Evolutionary conservation across 2,329 filamentous ascomycete species (phyloP).

Genomic region (Claviceps arundinis): DNA sequence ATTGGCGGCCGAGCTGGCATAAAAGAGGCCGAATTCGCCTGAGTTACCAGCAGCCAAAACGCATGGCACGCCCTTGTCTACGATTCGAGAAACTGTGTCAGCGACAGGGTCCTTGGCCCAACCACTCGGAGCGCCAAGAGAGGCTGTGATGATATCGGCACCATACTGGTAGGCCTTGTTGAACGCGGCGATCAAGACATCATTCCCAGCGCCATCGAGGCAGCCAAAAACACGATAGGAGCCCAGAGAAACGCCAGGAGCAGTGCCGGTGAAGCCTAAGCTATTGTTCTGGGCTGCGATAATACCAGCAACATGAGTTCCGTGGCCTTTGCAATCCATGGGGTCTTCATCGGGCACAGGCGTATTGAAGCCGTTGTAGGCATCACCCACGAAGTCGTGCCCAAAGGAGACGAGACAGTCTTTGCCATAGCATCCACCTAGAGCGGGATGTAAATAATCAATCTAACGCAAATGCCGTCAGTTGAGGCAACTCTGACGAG

Average conservation of each 20-base stretch:
- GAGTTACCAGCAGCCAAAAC: constrained; percentile 40
- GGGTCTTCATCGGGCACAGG: constrained; percentile 36
- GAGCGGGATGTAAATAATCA: constrained; percentile 49
- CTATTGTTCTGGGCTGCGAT: constrained; percentile 43
- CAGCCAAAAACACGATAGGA: constrained; percentile 47
- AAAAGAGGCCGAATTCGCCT: constrained; percentile 33
- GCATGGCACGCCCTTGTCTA: constrained; percentile 38
- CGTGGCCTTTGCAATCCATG: constrained; percentile 44
- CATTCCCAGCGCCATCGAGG: constrained; percentile 32
- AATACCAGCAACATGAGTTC: constrained; percentile 49
- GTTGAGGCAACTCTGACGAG: neutral
- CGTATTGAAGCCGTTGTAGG: constrained; percentile 27
- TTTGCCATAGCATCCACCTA: constrained; percentile 50
- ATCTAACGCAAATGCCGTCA: constrained; percentile 21
- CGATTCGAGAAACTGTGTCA: constrained; percentile 37
- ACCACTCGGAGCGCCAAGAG: constrained; percentile 35
- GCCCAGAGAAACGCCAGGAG: constrained; percentile 41
- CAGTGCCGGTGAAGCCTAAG: constrained; percentile 43
- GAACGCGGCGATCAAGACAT: constrained; percentile 46
- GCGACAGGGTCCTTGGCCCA: constrained; percentile 40
- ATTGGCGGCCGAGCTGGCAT: constrained; percentile 32
- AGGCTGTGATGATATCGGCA: constrained; percentile 42
- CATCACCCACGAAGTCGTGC: constrained; percentile 46
- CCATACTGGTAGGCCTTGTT: constrained; percentile 48
- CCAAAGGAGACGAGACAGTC: constrained; percentile 46